These are phyloP conservation scores for Choricystis sp. DNA, from an alignment of 139 green algal genomes.

Conservation along the genomic window DNA sequence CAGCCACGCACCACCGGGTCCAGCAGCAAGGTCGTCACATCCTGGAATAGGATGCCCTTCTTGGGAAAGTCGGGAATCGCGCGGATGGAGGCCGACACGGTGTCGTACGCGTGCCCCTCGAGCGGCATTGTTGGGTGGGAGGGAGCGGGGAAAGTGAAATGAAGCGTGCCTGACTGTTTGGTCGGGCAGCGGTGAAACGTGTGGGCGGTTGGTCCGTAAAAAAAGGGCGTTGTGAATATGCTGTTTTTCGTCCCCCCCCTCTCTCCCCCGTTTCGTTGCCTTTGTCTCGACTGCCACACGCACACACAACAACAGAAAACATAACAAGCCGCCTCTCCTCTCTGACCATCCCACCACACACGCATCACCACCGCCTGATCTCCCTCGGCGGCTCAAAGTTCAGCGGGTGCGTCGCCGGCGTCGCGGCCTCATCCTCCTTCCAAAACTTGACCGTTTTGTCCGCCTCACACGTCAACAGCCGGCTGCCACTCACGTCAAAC, in stretches of 20 bases:
- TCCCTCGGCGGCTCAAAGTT: slow-evolving; percentile 60
- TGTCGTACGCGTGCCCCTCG: background rate
- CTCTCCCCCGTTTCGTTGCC: too few relatives aligned
- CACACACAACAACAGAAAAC: too few relatives aligned
- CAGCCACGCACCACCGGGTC: slow-evolving; percentile 43
- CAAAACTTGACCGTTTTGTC: slow-evolving; percentile 99
- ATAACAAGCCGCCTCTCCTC: too few relatives aligned
- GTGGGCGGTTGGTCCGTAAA: too few relatives aligned
- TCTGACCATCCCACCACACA: too few relatives aligned
- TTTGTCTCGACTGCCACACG: too few relatives aligned
- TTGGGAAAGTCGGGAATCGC: slow-evolving; percentile 76
- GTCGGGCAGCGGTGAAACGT: too few relatives aligned
- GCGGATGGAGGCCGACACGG: slow-evolving; percentile 23
- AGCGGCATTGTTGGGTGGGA: background rate
- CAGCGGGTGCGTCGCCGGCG: slow-evolving; percentile 70
- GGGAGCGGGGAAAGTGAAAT: too few relatives aligned
- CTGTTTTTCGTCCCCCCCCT: too few relatives aligned
- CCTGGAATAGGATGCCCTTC: slow-evolving; percentile 85
- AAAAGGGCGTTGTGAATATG: too few relatives aligned
- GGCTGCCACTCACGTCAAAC: slow-evolving; percentile 60
- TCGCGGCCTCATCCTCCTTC: slow-evolving; percentile 78
- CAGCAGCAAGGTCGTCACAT: slow-evolving; percentile 90
- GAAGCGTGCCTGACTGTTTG: too few relatives aligned
- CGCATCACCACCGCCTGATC: slow-evolving; percentile 37
- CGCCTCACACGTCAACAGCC: slow-evolving; percentile 77